Percentiles rank a stretch among this genome's conserved stretches.
Evolutionary conservation across 2,329 filamentous ascomycete genomes (phyloP).

Genomic region (Trichophyton rubrum): DNA sequence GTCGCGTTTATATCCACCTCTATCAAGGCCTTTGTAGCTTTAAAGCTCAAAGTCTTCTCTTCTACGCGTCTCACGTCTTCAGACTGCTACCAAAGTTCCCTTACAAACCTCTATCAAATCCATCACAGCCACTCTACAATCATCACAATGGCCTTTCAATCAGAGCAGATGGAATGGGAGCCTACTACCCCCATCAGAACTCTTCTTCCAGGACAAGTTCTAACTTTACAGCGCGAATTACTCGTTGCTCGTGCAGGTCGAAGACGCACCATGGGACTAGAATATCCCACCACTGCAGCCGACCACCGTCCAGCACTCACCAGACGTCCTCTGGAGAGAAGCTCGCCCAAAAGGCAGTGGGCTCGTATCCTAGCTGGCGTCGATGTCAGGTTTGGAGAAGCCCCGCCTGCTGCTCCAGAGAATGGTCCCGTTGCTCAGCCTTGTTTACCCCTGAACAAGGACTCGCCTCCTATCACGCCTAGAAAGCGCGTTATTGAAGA

Average conservation of each 20-base stretch:
- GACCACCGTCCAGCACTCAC: background rate
- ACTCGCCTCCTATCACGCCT: conserved; percentile 1
- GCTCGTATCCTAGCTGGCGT: background rate
- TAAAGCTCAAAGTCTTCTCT: background rate
- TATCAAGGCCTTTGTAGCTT: background rate
- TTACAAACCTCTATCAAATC: background rate
- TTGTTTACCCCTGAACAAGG: background rate
- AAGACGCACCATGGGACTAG: background rate
- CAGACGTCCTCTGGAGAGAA: background rate
- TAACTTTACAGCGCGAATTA: conserved; percentile 1
- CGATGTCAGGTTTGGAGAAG: background rate
- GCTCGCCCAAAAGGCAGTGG: background rate
- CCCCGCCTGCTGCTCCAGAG: background rate
- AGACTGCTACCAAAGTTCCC: too few relatives aligned
- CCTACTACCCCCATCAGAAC: background rate
- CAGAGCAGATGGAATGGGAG: conserved; percentile 8
- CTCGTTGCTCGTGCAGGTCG: background rate
- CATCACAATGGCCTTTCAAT: background rate
- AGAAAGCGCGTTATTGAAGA: conserved; percentile 7
- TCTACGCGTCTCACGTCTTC: background rate
- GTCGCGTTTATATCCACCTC: background rate
- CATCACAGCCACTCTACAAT: background rate
- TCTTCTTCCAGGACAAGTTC: background rate
- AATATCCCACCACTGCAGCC: background rate
- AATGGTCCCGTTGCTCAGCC: background rate